Conservation (phyloP, 1,284 basidiomycete genomes). For the Dichomitus squalens region DNA sequence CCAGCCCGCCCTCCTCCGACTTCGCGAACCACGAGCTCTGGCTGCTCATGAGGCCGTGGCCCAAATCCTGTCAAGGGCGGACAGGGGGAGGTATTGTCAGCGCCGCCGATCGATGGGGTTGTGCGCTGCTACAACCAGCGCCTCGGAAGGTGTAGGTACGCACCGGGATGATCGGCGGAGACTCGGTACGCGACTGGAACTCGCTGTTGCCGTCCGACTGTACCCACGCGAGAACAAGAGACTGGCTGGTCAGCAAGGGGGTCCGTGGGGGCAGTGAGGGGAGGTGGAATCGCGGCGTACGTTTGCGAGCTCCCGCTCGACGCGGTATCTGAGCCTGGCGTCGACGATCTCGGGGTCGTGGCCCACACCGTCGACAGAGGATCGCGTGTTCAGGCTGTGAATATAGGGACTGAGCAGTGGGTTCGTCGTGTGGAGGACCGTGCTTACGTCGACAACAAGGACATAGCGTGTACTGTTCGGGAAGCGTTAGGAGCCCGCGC, state of each 20-base stretch:
- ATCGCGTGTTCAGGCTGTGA: slow-evolving; percentile 14
- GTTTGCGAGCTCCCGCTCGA: slow-evolving; percentile 14
- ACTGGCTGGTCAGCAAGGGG: neutral
- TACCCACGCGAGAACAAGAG: neutral
- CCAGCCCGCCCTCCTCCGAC: slow-evolving; percentile 4
- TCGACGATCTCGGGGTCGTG: slow-evolving; percentile 19
- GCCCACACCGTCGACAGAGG: slow-evolving; percentile 5
- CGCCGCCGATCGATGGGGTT: no score
- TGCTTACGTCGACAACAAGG: slow-evolving; percentile 15
- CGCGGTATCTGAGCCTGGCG: slow-evolving; percentile 17
- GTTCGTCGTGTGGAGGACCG: neutral
- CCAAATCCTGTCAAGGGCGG: slow-evolving; percentile 7
- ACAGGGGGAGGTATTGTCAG: no score
- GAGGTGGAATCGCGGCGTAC: neutral
- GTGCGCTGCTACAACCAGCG: no score
- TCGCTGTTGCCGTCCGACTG: neutral
- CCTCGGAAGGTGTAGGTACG: neutral
- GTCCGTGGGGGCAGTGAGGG: no score
- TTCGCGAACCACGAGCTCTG: slow-evolving; percentile 20
- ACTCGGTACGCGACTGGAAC: slow-evolving; percentile 4
- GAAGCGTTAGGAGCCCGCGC: neutral
- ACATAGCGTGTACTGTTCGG: slow-evolving; percentile 13
- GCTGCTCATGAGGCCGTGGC: slow-evolving; percentile 10
- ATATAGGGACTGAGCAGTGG: neutral
- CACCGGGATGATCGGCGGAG: slow-evolving; percentile 22